phyloP scores from a whole-genome alignment of 176 grass and related monocot species.

The Olyra latifolia region DNA sequence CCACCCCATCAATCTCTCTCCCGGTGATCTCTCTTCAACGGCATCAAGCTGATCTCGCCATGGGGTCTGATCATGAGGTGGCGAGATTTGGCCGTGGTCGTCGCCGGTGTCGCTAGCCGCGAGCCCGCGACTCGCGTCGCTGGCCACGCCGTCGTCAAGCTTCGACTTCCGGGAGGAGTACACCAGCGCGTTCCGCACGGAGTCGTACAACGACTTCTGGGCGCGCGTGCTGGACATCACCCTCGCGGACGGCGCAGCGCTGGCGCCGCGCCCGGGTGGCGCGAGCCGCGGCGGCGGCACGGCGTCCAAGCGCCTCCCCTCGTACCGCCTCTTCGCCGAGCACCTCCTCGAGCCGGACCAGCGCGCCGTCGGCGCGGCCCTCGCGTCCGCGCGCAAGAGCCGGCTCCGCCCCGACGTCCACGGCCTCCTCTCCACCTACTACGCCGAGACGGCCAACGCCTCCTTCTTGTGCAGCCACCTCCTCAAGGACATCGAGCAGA shows the following conservation, averaged over 20 bases:
- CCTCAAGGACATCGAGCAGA: conserved; percentile 73
- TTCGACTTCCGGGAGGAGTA: conserved; percentile 88
- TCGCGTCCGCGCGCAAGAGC: conserved; percentile 28
- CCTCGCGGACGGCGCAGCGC: conserved; percentile 68
- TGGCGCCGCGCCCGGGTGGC: conserved; percentile 46
- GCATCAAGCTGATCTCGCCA: too few species aligned
- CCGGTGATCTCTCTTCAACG: too few species aligned
- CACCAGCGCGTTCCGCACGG: conserved; percentile 84
- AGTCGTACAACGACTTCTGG: conserved; percentile 97
- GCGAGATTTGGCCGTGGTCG: too few species aligned
- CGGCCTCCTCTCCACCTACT: conserved; percentile 65
- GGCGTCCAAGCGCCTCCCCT: conserved; percentile 55
- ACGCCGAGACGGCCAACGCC: conserved; percentile 64
- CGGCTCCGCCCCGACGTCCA: conserved; percentile 32
- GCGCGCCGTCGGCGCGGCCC: conserved; percentile 47
- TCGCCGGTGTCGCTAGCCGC: too few species aligned
- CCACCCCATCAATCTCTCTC: too few species aligned
- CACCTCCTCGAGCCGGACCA: conserved; percentile 91
- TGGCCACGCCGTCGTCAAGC: conserved; percentile 33
- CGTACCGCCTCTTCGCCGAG: conserved; percentile 71
- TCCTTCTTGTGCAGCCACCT: conserved; percentile 78
- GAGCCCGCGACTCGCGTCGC: too few species aligned
- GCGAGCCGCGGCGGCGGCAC: background rate
- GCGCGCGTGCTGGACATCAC: conserved; percentile 81
- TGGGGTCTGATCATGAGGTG: too few species aligned